Evolutionary conservation across 805 yeast genomes (phyloP).

Genomic region (Candida adriatica): DNA sequence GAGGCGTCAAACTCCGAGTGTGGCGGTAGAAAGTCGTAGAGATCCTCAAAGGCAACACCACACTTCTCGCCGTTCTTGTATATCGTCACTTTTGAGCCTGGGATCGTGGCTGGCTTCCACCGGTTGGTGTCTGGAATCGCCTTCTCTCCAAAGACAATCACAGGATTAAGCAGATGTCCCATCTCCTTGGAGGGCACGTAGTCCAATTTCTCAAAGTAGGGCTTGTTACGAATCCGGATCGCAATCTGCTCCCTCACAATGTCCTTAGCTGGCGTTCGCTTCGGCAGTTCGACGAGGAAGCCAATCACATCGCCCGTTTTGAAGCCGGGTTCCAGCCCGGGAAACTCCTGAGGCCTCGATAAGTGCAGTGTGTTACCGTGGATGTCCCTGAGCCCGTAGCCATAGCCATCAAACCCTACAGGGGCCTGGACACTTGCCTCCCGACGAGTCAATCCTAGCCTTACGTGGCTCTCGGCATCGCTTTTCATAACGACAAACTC

Average conservation of each 20-base stretch:
- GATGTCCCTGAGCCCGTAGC: conserved; percentile 82
- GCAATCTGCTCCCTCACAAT: conserved; percentile 81
- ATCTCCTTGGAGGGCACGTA: conserved; percentile 60
- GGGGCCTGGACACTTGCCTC: conserved; percentile 93
- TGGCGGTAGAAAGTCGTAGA: conserved; percentile 78
- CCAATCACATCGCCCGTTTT: conserved; percentile 80
- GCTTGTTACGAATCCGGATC: conserved; percentile 66
- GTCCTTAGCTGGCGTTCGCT: conserved; percentile 35
- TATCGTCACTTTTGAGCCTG: conserved; percentile 55
- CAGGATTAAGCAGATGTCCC: conserved; percentile 70
- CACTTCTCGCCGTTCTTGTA: conserved; percentile 69
- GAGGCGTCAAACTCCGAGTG: conserved; percentile 42
- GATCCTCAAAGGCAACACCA: conserved; percentile 60
- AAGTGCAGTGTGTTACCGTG: conserved; percentile 70
- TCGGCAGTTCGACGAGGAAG: conserved; percentile 63
- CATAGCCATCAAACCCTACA: conserved; percentile 91
- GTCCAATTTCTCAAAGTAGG: conserved; percentile 83
- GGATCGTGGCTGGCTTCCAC: conserved; percentile 41
- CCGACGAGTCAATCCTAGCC: conserved; percentile 77
- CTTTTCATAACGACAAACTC: conserved; percentile 55
- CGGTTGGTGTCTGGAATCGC: conserved; percentile 47
- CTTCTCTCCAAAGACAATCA: conserved; percentile 61
- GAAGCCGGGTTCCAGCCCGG: conserved; percentile 43
- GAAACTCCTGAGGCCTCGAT: conserved; percentile 55
- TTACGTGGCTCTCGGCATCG: conserved; percentile 45